Evolutionary conservation across 257 asterid genomes (phyloP).

Genomic region (Lithospermum erythrorhizon): DNA sequence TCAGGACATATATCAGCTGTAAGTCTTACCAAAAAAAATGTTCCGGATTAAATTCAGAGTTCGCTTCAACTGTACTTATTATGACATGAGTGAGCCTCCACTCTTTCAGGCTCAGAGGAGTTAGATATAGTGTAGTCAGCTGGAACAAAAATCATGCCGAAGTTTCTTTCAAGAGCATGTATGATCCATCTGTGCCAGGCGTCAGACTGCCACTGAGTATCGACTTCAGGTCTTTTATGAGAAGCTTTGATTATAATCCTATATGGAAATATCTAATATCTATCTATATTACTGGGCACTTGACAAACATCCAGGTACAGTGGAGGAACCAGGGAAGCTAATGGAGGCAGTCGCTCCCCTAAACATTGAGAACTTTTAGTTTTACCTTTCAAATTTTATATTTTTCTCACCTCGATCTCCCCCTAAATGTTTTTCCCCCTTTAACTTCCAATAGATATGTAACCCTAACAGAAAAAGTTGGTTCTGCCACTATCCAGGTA

Average conservation of each 20-base stretch:
- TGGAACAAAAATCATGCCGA: constrained; percentile 32
- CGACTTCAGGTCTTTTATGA: constrained; percentile 23
- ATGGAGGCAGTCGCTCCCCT: too few relatives aligned
- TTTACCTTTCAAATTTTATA: too few relatives aligned
- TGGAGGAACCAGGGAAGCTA: too few relatives aligned
- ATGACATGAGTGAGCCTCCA: neutral
- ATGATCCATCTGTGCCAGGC: constrained; percentile 29
- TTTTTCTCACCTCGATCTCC: too few relatives aligned
- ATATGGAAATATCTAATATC: too few relatives aligned
- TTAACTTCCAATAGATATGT: too few relatives aligned
- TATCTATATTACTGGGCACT: too few relatives aligned
- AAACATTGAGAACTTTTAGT: too few relatives aligned
- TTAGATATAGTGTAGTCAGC: constrained; percentile 37
- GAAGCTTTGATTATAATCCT: neutral
- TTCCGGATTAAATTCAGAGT: neutral
- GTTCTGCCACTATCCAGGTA: constrained; percentile 16
- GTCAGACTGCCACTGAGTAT: constrained; percentile 33
- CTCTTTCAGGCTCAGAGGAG: constrained; percentile 35
- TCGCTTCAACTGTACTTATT: neutral
- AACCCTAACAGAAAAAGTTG: neutral
- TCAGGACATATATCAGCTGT: constrained; percentile 32
- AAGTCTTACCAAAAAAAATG: neutral
- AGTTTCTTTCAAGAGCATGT: constrained; percentile 35
- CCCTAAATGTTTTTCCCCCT: too few relatives aligned
- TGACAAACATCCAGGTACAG: too few relatives aligned